These are phyloP conservation scores for Chondrus crispus DNA, from an alignment of 23 red algal species.

Conservation along the genomic window DNA sequence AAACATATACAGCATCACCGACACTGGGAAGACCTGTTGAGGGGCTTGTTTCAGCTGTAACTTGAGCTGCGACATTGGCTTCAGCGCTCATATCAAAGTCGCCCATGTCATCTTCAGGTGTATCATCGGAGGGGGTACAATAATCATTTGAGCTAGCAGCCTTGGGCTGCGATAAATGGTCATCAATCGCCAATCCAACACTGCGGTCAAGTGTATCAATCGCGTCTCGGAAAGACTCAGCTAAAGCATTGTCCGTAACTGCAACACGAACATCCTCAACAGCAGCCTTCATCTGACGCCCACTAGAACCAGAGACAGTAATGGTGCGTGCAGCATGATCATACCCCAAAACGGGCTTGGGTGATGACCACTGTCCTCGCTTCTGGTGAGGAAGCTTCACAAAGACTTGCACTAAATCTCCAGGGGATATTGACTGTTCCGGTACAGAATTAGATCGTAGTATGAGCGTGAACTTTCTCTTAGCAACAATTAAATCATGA, in stretches of 20 bases:
- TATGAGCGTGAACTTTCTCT: slow-evolving; percentile 35
- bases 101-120: too few relatives aligned
- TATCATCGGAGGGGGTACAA: too few relatives aligned
- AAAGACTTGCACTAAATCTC: slow-evolving; percentile 21
- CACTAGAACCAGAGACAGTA: not conserved
- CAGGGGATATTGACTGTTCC: not conserved
- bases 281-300: not conserved
- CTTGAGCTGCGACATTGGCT: too few relatives aligned
- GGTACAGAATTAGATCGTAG: not conserved
- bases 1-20: not conserved
- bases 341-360: not conserved
- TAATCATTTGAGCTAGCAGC: too few relatives aligned
- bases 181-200: not conserved
- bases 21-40: not conserved
- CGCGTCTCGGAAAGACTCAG: slow-evolving; percentile 8
- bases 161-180: too few relatives aligned
- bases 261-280: slow-evolving; percentile 15
- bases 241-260: not conserved
- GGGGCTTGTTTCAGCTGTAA: too few relatives aligned
- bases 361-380: not conserved
- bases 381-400: not conserved
- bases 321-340: not conserved
- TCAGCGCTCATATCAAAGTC: too few relatives aligned
- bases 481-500: not conserved
- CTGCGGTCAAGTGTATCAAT: not conserved